Conservation (phyloP, 805 yeast genomes). For the Danielia oregonensis region DNA sequence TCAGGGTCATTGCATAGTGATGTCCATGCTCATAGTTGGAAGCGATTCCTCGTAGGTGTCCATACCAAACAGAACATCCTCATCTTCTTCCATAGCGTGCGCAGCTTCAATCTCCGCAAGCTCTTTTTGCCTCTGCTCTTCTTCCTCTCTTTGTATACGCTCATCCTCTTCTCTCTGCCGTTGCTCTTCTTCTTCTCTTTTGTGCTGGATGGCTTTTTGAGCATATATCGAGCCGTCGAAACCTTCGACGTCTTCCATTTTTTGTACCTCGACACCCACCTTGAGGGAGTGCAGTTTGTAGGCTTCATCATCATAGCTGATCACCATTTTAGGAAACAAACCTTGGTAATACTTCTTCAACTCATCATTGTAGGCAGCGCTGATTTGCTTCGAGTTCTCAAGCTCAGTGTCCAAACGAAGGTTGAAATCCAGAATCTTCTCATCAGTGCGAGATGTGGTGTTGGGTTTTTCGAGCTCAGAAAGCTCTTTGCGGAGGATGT, state of each 20-base stretch:
- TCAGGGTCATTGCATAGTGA: too few relatives aligned
- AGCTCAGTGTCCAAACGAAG: slow-evolving; percentile 12
- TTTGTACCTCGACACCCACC: slow-evolving; percentile 3
- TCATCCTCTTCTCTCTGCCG: slow-evolving; percentile 5
- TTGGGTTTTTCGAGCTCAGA: slow-evolving; percentile 5
- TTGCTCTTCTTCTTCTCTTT: slow-evolving; percentile 8
- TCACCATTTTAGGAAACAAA: not conserved
- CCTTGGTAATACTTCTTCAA: slow-evolving; percentile 1
- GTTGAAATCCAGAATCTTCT: slow-evolving; percentile 7
- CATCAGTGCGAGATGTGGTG: slow-evolving; percentile 4
- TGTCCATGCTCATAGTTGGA: too few relatives aligned
- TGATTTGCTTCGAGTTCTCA: slow-evolving; percentile 5
- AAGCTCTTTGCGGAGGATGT: slow-evolving; percentile 21
- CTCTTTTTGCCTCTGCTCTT: not conserved
- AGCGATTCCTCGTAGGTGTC: too few relatives aligned
- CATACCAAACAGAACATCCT: not conserved
- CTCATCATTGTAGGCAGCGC: slow-evolving; percentile 3
- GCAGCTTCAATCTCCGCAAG: not conserved
- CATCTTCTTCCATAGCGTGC: not conserved
- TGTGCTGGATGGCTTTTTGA: slow-evolving; percentile 10
- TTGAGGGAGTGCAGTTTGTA: not conserved
- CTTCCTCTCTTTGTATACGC: slow-evolving; percentile 3
- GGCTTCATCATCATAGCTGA: not conserved
- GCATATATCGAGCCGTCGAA: slow-evolving; percentile 13
- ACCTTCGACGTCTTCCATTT: slow-evolving; percentile 14